phyloP scores from a whole-genome alignment of 306 rosid species.

The Prunus kanzakura region DNA sequence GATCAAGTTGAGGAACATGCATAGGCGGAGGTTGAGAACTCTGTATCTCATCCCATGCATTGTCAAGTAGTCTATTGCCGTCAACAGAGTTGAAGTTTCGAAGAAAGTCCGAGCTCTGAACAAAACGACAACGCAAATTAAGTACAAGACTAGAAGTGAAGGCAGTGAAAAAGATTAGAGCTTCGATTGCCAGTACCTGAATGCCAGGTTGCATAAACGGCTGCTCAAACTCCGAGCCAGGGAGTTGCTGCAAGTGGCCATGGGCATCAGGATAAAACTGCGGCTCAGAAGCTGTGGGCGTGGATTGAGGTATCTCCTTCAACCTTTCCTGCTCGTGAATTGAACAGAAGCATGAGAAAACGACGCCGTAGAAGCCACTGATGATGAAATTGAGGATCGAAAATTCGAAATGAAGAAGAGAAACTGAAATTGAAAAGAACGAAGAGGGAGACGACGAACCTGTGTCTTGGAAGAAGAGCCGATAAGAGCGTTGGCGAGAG shows the following conservation, averaged over 20 bases:
- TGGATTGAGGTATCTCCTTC: conserved; percentile 76
- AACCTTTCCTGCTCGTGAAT: conserved; percentile 56
- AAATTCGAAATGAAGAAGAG: background rate
- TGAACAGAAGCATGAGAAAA: conserved; percentile 4
- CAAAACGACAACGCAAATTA: background rate
- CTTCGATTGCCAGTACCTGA: conserved; percentile 43
- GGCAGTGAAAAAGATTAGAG: background rate
- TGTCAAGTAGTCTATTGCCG: conserved; percentile 51
- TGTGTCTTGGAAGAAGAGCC: conserved; percentile 84
- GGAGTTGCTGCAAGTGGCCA: conserved; percentile 37
- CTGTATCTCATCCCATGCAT: conserved; percentile 84
- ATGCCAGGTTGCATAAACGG: conserved; percentile 51
- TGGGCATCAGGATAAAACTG: conserved; percentile 35
- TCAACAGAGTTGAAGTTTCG: conserved; percentile 63
- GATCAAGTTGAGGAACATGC: conserved; percentile 27
- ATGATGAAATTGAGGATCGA: background rate
- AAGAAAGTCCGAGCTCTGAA: conserved; percentile 70
- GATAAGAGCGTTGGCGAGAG: conserved; percentile 76
- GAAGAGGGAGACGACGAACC: conserved; percentile 21
- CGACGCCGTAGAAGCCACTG: background rate
- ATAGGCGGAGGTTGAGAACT: conserved; percentile 31
- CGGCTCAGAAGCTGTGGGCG: conserved; percentile 43
- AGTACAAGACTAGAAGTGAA: background rate
- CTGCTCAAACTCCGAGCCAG: conserved; percentile 72
- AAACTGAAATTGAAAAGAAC: background rate